Evolutionary conservation across 345 rosid genomes (phyloP).

Genomic region (Populus euphratica): DNA sequence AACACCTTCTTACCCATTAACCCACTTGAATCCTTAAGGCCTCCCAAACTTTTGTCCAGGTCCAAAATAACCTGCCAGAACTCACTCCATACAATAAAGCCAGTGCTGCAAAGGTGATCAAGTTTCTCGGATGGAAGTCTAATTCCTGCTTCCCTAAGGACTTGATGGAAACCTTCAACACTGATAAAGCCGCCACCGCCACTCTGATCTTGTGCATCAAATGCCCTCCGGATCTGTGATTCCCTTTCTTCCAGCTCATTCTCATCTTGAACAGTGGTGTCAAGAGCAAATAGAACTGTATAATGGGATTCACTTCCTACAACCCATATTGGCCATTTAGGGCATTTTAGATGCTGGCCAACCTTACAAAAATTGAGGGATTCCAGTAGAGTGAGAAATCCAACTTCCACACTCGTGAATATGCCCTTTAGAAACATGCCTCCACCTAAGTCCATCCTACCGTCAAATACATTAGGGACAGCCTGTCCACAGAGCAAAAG

Average conservation of each 20-base stretch:
- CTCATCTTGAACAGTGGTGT: constrained; percentile 84
- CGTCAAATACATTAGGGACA: constrained; percentile 92
- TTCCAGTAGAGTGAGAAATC: constrained; percentile 91
- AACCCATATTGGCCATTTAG: constrained; percentile 99
- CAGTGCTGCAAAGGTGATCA: constrained; percentile 63
- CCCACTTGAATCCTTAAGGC: constrained; percentile 85
- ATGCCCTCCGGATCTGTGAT: constrained; percentile 78
- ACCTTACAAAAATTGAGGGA: constrained; percentile 95
- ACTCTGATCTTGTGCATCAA: constrained; percentile 92
- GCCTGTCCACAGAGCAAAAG: constrained; percentile 93
- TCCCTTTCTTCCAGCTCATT: constrained; percentile 94
- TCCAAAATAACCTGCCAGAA: constrained; percentile 91
- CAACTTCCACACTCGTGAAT: constrained; percentile 79
- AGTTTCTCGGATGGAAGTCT: constrained; percentile 66
- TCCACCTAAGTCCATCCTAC: constrained; percentile 95
- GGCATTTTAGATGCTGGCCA: constrained; percentile 86
- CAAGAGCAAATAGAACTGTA: constrained; percentile 88
- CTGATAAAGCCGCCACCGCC: constrained; percentile 99
- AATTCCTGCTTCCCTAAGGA: constrained; percentile 58
- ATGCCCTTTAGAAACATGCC: constrained; percentile 92
- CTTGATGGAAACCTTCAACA: constrained; percentile 91
- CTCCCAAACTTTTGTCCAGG: constrained; percentile 71
- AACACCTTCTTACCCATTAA: constrained; percentile 95
- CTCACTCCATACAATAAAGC: constrained; percentile 96
- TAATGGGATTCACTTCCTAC: constrained; percentile 98